Evolutionary conservation across 164 flowering plant genomes (phyloP), one percentile per base, ranked within the genome.

Genomic region (Berberis thunbergii): DNA sequence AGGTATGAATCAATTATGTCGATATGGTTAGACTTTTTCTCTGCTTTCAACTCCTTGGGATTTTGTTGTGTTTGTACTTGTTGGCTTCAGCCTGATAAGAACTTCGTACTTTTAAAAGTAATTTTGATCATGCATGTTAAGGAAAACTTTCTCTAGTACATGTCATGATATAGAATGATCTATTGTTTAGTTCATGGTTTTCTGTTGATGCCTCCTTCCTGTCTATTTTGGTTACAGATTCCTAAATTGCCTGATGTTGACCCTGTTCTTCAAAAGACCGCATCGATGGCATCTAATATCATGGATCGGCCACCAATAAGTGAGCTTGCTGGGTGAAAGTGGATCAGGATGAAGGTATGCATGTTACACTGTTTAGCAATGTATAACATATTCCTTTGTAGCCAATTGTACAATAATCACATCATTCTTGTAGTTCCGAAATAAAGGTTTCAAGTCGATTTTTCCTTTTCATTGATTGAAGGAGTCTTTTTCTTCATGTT

Each of bases 221-320:
- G 41, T 4, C 45, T 44, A 42, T 64, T 54, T 49, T 67, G 54
- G 42, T 48, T 67, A 48, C 80, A 86, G 90, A 81, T 94, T 65
- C 96, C 99, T 8, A 94, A 91, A 72, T 75, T 94, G 77, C 96
- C 96, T 53, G 96, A 91, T 76, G 77, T 94, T 67, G 95, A 89
- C 67, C 86, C 83, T 1, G 12, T 57, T 62, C 74, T 94, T 70
- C 86, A 91, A 74, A 82, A 78, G 13, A 84, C 75, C 76, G 97
- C 97, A 13, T 45, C 56, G 64, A 43, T 71, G 40, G 97, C 96
- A 61, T 80, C 89, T 4, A 72, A 80, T 61, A 80, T 87, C 45
- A 91, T 91, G 97, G 97, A 91, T 67, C 90, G 99, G 1, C 84
- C 93, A 8, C 99, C 97, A 62, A 83, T 94, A 60, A 94, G 96